Conservation (phyloP, 768 basidiomycete genomes). For the Trametes cubensis region DNA sequence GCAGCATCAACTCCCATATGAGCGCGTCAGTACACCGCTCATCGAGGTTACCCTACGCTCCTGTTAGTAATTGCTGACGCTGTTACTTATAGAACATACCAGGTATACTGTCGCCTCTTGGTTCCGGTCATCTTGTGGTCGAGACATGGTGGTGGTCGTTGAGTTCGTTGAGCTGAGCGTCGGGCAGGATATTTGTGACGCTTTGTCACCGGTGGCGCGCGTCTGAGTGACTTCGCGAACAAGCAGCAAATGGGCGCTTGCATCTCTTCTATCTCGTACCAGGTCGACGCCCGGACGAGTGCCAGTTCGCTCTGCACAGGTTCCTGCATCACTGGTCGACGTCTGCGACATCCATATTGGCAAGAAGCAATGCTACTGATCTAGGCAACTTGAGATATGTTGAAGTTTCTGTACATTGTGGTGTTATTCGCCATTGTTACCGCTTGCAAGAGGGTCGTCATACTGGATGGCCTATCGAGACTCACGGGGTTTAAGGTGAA, state of each 20-base stretch:
- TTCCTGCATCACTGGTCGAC: too few relatives aligned
- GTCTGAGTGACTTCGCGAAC: neutral
- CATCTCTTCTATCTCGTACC: neutral
- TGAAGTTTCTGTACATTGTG: too few relatives aligned
- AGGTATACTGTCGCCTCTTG: slow-evolving; percentile 67
- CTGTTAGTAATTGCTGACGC: neutral
- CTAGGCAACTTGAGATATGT: too few relatives aligned
- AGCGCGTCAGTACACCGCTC: slow-evolving; percentile 93
- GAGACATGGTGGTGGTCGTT: slow-evolving; percentile 38
- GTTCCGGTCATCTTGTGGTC: slow-evolving; percentile 58
- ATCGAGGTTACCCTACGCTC: slow-evolving; percentile 91
- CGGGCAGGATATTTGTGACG: slow-evolving; percentile 15
- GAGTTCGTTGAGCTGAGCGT: slow-evolving; percentile 9
- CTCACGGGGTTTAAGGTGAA: too few relatives aligned
- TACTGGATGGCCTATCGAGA: too few relatives aligned
- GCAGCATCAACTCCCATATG: slow-evolving; percentile 98
- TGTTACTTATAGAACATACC: slow-evolving; percentile 33
- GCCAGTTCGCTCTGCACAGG: neutral
- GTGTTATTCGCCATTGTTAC: too few relatives aligned
- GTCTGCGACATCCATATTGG: too few relatives aligned
- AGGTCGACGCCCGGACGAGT: neutral
- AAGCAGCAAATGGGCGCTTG: neutral
- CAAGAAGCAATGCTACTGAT: too few relatives aligned
- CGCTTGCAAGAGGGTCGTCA: too few relatives aligned
- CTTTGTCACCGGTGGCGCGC: slow-evolving; percentile 19